Evolutionary conservation across 345 rosid genomes (phyloP).

Genomic region (Bruguiera sexangula): DNA sequence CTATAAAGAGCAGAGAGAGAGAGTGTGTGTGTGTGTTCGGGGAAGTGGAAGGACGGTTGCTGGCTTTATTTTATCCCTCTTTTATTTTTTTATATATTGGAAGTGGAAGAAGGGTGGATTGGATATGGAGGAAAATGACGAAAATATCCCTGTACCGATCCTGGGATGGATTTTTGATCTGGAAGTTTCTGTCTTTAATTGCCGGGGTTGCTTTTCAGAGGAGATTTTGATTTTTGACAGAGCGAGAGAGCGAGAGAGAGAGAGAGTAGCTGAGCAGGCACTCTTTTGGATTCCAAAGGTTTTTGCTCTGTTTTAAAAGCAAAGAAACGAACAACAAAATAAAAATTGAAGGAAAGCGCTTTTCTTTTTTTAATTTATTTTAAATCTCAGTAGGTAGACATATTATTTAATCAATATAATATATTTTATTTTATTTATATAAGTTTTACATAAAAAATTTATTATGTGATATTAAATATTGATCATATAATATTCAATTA

Average conservation of each 20-base stretch:
- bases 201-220: background rate
- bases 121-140: slow-evolving; percentile 28
- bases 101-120: background rate
- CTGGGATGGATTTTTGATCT: slow-evolving; percentile 17
- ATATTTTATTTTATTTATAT: too few species aligned
- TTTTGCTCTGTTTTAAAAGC: slow-evolving; percentile 31
- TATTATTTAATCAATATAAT: too few species aligned
- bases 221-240: slow-evolving; percentile 2
- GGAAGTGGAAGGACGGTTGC: too few species aligned
- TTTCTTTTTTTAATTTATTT: background rate
- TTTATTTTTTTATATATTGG: background rate
- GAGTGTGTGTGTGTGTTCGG: too few species aligned
- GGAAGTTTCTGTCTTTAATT: slow-evolving; percentile 21
- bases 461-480: too few species aligned
- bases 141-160: slow-evolving; percentile 9
- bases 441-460: too few species aligned
- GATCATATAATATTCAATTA: too few species aligned
- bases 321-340: slow-evolving; percentile 12
- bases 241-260: background rate
- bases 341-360: background rate
- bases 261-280: slow-evolving; percentile 22
- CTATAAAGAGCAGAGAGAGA: too few species aligned
- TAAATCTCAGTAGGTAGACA: too few species aligned
- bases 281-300: slow-evolving; percentile 2
- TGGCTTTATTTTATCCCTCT: too few species aligned